Evolutionary conservation across 805 yeast species (phyloP), one percentile per base, ranked within the genome.

Genomic region (Candida oleophila): DNA sequence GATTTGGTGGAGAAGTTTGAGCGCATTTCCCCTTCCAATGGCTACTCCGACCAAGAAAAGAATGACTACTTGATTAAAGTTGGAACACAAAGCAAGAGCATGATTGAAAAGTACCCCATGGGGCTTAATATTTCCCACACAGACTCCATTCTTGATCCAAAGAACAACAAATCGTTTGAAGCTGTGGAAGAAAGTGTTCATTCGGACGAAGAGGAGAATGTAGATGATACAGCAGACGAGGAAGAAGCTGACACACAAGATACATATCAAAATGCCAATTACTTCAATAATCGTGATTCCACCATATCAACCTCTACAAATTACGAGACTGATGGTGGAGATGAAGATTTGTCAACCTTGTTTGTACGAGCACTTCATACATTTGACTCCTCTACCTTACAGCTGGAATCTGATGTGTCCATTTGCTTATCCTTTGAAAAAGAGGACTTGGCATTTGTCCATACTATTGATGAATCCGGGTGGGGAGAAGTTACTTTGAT

Each of bases 401-500:
- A 85, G 51, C 73, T 83, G 9, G 77, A 76, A 41, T 79, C 83
- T 22, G 92, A 86, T 59, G 77, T 84, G 4, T 77, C 88, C 0
- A 83, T 87, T 37, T 87, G 95, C 61, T 69, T 87, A 7, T 82
- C 90, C 0, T 87, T 87, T 60, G 77, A 78, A 19, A 80, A 79
- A 51, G 78, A 80, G 51, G 94, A 85, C 55, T 67, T 84, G 42
- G 91, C 89, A 0, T 87, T 86, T 62, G 87, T 87, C 3, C 90
- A 86, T 56, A 78, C 87, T 5, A 79, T 86, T 19, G 94, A 87
- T 61, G 84, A 83, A 45, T 82, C 89, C 18, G 95, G 94, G 0
- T 87, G 95, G 95, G 92, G 91, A 49, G 95, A 87, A 61, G 94
- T 87, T 2, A 87, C 91, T 0, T 58, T 86, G 34, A 65, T 87